Conservation (phyloP, 192 early-diverging fungal species). For the Coemansia sp. region DNA sequence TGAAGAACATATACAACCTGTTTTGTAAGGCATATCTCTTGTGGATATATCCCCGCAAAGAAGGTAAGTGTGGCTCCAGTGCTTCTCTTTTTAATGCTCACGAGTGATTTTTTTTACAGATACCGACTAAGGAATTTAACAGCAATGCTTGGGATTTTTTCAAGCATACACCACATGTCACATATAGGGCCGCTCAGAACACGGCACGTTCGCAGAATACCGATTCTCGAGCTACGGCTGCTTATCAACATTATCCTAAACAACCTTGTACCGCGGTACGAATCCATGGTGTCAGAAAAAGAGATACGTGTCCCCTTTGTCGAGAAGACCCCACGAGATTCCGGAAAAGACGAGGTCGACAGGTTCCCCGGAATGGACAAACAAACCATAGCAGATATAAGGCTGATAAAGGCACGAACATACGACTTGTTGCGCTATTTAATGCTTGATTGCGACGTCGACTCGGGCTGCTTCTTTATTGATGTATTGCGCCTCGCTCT, state of each 20-base stretch:
- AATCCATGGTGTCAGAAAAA: slow-evolving; percentile 23
- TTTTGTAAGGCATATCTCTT: slow-evolving; percentile 36
- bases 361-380: background rate
- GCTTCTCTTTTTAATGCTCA: too few relatives aligned
- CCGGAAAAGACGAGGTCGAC: background rate
- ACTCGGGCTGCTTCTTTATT: slow-evolving; percentile 34
- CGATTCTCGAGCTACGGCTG: slow-evolving; percentile 28
- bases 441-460: slow-evolving; percentile 28
- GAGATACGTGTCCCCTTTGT: slow-evolving; percentile 29
- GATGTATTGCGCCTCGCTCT: slow-evolving; percentile 36
- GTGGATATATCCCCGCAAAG: slow-evolving; percentile 34
- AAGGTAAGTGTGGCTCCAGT: slow-evolving; percentile 18
- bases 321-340: background rate
- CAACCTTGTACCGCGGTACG: slow-evolving; percentile 24
- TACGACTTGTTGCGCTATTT: slow-evolving; percentile 29
- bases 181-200: slow-evolving; percentile 19
- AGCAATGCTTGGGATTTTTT: too few relatives aligned
- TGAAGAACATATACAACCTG: slow-evolving; percentile 15
- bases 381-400: background rate
- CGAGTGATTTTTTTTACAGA: too few relatives aligned
- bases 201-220: slow-evolving; percentile 23
- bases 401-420: slow-evolving; percentile 2
- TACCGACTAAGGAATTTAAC: too few relatives aligned
- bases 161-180: too few relatives aligned
- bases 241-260: slow-evolving; percentile 31